These are phyloP conservation scores for Artemisia argyi DNA, from an alignment of 129 eudicot species.

Conservation along the genomic window DNA sequence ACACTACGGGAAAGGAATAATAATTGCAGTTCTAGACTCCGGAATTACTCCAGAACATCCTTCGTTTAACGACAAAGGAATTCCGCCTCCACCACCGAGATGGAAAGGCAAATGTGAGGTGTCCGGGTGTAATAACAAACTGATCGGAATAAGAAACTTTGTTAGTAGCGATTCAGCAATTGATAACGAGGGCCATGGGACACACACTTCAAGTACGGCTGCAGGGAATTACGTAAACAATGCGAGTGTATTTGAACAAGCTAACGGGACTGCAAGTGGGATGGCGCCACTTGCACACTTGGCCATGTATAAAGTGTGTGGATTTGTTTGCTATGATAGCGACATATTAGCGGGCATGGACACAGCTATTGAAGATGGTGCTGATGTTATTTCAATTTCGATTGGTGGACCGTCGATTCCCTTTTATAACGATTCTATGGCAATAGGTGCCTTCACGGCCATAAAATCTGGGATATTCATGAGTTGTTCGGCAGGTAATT, in stretches of 20 bases:
- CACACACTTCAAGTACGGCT: too few species aligned
- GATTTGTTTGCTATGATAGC: not conserved
- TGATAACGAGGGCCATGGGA: too few species aligned
- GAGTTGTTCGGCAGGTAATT: not conserved
- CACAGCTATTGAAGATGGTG: not conserved
- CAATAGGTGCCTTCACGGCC: not conserved
- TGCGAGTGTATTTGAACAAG: not conserved
- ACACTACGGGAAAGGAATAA: too few species aligned
- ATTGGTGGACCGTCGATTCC: not conserved
- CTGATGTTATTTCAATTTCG: not conserved
- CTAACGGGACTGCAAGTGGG: not conserved
- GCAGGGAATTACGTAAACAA: not conserved
- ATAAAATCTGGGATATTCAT: not conserved
- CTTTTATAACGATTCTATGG: not conserved
- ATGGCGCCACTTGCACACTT: not conserved
- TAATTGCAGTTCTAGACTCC: too few species aligned
- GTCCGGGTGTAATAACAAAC: not conserved
- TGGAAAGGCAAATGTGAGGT: constrained; percentile 7
- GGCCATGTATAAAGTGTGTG: not conserved
- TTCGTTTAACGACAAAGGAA: not conserved
- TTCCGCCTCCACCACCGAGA: not conserved
- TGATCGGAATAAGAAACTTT: too few species aligned
- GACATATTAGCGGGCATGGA: not conserved
- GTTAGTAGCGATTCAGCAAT: too few species aligned
- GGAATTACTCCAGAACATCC: not conserved